Percentiles rank a stretch among this genome's conserved stretches.
Conservation (phyloP, 306 rosid species). For the Prunus mira region DNA sequence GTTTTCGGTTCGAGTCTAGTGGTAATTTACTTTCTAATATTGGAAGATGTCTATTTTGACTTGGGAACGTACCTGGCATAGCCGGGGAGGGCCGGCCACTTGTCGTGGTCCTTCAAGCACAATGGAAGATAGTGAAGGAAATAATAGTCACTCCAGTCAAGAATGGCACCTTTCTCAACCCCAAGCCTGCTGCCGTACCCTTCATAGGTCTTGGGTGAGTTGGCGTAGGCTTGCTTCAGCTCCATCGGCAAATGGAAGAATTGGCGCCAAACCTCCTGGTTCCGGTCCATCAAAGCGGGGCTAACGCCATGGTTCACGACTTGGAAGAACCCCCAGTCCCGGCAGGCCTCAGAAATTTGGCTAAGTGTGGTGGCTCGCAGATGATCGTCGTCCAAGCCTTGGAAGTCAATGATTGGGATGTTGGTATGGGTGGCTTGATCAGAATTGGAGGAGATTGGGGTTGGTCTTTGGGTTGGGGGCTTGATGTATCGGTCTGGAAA, state of each 20-base stretch:
- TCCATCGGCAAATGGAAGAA: constrained; percentile 72
- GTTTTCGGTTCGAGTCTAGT: too few relatives aligned
- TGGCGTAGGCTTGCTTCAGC: constrained; percentile 56
- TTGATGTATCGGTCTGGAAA: constrained; percentile 72
- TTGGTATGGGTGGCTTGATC: constrained; percentile 15
- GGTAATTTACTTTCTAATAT: too few relatives aligned
- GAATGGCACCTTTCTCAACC: constrained; percentile 68
- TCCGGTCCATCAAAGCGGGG: constrained; percentile 47
- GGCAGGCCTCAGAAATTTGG: constrained; percentile 56
- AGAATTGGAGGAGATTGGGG: neutral
- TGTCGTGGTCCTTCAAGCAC: constrained; percentile 48
- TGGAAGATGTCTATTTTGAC: too few relatives aligned
- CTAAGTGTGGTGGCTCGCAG: constrained; percentile 7
- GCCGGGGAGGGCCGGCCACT: constrained; percentile 60
- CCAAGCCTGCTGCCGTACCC: constrained; percentile 89
- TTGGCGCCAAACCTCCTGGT: constrained; percentile 49
- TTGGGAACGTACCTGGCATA: constrained; percentile 25
- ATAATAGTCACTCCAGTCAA: constrained; percentile 90
- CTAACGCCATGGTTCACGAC: constrained; percentile 63
- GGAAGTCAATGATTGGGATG: constrained; percentile 70
- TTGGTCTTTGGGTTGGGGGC: constrained; percentile 37
- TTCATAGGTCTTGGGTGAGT: constrained; percentile 76
- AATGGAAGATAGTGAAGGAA: constrained; percentile 73
- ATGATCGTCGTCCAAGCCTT: constrained; percentile 11
- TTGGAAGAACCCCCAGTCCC: constrained; percentile 80